phyloP scores from a whole-genome alignment of 163 green algal genomes.

The Prototheca wickerhamii region DNA sequence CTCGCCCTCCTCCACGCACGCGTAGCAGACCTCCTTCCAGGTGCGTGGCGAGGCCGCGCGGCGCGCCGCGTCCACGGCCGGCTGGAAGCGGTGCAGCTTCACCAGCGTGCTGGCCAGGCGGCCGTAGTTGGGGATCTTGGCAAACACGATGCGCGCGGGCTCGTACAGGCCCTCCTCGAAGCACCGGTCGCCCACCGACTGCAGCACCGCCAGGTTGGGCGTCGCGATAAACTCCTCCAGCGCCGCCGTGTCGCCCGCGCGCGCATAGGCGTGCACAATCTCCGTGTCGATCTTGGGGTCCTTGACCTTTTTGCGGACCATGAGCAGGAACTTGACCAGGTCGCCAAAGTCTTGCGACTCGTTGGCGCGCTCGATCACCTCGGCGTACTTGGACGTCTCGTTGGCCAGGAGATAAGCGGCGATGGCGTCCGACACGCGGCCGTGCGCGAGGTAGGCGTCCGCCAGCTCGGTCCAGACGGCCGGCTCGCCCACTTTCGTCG shows the following conservation, averaged over 20 bases:
- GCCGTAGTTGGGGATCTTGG: constrained; percentile 90
- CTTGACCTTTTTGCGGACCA: constrained; percentile 95
- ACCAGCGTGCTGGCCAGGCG: constrained; percentile 87
- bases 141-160: constrained; percentile 86
- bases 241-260: constrained; percentile 71
- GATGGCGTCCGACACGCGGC: constrained; percentile 76
- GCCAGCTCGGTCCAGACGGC: constrained; percentile 88
- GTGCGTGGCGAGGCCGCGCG: constrained; percentile 89
- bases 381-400: constrained; percentile 57
- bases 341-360: constrained; percentile 61
- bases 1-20: constrained; percentile 91
- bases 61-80: constrained; percentile 87
- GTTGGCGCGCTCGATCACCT: constrained; percentile 69
- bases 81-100: constrained; percentile 80
- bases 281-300: constrained; percentile 89
- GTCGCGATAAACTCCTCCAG: constrained; percentile 93
- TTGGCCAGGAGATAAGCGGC: constrained; percentile 76
- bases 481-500: constrained; percentile 88
- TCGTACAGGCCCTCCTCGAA: constrained; percentile 93
- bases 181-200: constrained; percentile 65
- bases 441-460: constrained; percentile 76
- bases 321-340: constrained; percentile 95
- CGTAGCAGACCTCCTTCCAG: constrained; percentile 98
- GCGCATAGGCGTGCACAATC: constrained; percentile 92
- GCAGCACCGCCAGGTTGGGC: constrained; percentile 67